These are phyloP conservation scores for Aspergillus pseudotamarii DNA, from an alignment of 2,329 filamentous ascomycete species.

Conservation along the genomic window DNA sequence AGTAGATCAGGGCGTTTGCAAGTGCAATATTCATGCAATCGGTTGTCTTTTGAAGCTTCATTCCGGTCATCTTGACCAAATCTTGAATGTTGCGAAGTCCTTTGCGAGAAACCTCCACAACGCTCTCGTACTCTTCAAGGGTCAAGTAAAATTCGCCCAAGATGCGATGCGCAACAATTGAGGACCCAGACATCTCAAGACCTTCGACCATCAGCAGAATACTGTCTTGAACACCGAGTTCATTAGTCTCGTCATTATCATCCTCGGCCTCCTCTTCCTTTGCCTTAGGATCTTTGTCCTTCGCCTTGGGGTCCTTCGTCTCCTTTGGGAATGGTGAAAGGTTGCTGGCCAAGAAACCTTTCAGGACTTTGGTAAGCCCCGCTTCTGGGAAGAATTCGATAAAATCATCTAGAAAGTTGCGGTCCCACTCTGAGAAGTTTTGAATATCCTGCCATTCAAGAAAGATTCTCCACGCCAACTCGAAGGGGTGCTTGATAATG, in stretches of 20 bases:
- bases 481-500: conserved; percentile 88
- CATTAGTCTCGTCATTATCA: conserved; percentile 46
- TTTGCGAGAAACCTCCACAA: conserved; percentile 76
- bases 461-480: conserved; percentile 86
- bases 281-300: conserved; percentile 24
- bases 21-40: conserved; percentile 78
- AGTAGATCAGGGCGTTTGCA: conserved; percentile 84
- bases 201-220: conserved; percentile 79
- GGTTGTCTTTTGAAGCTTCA: conserved; percentile 68
- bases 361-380: conserved; percentile 79
- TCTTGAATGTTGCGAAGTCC: conserved; percentile 64
- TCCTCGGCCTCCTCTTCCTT: conserved; percentile 18
- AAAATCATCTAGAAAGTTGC: conserved; percentile 76
- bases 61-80: conserved; percentile 68
- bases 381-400: conserved; percentile 80
- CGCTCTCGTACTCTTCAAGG: conserved; percentile 81
- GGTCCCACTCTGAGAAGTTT: conserved; percentile 75
- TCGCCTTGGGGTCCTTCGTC: conserved; percentile 36
- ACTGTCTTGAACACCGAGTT: conserved; percentile 76
- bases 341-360: conserved; percentile 78
- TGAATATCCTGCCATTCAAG: conserved; percentile 86
- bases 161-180: conserved; percentile 79
- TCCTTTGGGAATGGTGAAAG: conserved; percentile 75
- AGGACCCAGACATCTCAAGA: conserved; percentile 64
- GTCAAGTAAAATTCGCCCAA: conserved; percentile 81